A percentile compares a stretch with the other conserved stretches of the same genome.
phyloP scores from a whole-genome alignment of 176 grass and related monocot species.

The Panicum miliaceum region DNA sequence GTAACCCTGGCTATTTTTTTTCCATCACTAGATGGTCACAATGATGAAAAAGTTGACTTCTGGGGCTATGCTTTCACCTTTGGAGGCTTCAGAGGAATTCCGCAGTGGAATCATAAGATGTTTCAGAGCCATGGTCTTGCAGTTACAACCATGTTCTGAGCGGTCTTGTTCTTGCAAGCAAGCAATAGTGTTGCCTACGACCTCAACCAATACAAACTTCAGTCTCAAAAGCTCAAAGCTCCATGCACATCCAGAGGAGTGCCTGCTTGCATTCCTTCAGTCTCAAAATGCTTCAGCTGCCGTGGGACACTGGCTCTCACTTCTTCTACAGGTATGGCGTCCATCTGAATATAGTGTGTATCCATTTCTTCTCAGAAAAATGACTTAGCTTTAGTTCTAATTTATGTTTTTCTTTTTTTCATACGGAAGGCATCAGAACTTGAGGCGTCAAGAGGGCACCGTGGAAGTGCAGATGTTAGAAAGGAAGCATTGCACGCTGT shows the following conservation, averaged over 20 bases:
- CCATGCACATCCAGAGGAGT: slow-evolving; percentile 57
- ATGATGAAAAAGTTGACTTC: slow-evolving; percentile 77
- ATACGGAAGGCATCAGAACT: slow-evolving; percentile 74
- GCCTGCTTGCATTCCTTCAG: slow-evolving; percentile 81
- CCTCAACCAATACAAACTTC: slow-evolving; percentile 36
- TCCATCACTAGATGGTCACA: slow-evolving; percentile 63
- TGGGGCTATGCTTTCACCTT: slow-evolving; percentile 84
- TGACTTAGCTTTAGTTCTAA: slow-evolving; percentile 12
- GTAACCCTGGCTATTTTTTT: neutral
- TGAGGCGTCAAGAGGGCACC: slow-evolving; percentile 81
- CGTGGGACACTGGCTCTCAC: slow-evolving; percentile 89
- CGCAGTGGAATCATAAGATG: slow-evolving; percentile 77
- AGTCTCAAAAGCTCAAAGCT: too few relatives aligned
- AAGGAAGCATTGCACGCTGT: slow-evolving; percentile 82
- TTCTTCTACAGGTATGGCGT: slow-evolving; percentile 77
- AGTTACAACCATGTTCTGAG: slow-evolving; percentile 73
- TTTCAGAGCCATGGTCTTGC: slow-evolving; percentile 76
- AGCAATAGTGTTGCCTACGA: slow-evolving; percentile 48
- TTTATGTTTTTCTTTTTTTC: slow-evolving; percentile 29
- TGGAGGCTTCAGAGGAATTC: slow-evolving; percentile 88
- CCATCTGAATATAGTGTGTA: neutral
- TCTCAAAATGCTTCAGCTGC: slow-evolving; percentile 88
- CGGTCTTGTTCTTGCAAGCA: slow-evolving; percentile 68
- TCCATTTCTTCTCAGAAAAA: neutral
- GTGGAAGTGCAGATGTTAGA: slow-evolving; percentile 77